Base-by-base conservation (phyloP, 2,329 filamentous ascomycete genomes). In the Juglanconis oblonga region DNA sequence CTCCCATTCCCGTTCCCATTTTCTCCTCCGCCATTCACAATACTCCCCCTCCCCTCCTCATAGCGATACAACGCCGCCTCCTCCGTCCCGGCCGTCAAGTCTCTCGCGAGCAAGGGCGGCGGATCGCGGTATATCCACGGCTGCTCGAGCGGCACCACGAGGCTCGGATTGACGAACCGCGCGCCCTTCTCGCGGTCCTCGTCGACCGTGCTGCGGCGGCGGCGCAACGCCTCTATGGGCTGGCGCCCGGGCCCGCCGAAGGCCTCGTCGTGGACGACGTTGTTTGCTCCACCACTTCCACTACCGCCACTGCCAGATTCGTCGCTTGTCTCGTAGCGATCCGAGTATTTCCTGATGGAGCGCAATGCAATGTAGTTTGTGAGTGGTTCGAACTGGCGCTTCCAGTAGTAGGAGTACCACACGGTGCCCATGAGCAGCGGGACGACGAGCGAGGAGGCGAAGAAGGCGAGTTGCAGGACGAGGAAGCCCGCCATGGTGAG, bases 301-400 rank as follows among this genome's bases (percentile, higher is more conserved):
- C 42, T 33, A 5, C 11, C 36, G 3, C 33, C 38, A 3, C 47
- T 57, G 50, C 50, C 72, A 11, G 70, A 66, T 33, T 75, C 70
- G 9, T 73, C 72, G 7, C 71, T 70, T 13, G 82, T 79, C 35
- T 79, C 77, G n/a, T 81, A 78, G 59, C 85, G 80, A 3, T 85
- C 81, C 2, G 48, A 35, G 40, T 53, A 29, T 32, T 85, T 80
- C 65, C 88, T 85, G 61, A 99, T 91, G 68, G 92, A 96, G 64
- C 91, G 85, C 49, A 99, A 78, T 33, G 96, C 92, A 71, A 99
- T 98, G 71, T 95, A 97, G 67, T 87, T 89, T 73, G 93, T 97
- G 62, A 99, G 77, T 0, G 95, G 94, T 68, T 92, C 90, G 68
- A 95, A 99, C 1, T 89, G 90, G 49, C 84, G 82, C 48, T 85